Percentiles rank a stretch among this genome's conserved stretches.
Evolutionary conservation across 495 filamentous ascomycete genomes (phyloP).

Genomic region (Neurospora pannonica): DNA sequence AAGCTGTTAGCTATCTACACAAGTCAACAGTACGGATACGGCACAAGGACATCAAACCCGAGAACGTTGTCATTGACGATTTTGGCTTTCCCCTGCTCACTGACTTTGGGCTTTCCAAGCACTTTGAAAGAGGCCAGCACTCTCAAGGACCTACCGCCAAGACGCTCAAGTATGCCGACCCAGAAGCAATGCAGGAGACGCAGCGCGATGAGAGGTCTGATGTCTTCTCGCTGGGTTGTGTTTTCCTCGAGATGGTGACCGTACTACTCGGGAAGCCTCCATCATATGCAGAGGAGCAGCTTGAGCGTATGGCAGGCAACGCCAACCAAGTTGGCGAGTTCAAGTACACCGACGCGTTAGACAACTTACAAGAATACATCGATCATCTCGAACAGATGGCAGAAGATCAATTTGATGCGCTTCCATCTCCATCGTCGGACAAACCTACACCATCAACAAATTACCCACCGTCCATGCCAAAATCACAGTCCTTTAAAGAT

Average conservation of each 20-base stretch:
- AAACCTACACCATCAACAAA: not conserved
- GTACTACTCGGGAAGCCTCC: slow-evolving; percentile 25
- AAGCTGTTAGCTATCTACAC: slow-evolving; percentile 33
- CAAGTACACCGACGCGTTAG: slow-evolving; percentile 18
- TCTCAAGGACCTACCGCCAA: slow-evolving; percentile 23
- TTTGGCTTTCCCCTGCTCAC: slow-evolving; percentile 25
- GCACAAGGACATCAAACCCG: slow-evolving; percentile 40
- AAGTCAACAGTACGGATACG: slow-evolving; percentile 21
- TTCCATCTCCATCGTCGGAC: not conserved
- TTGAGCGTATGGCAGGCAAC: not conserved
- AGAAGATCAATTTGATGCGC: slow-evolving; percentile 5
- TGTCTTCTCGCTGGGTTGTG: slow-evolving; percentile 40
- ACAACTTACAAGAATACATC: slow-evolving; percentile 15
- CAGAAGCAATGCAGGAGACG: slow-evolving; percentile 30
- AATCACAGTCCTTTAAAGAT: not conserved
- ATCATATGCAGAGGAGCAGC: slow-evolving; percentile 17
- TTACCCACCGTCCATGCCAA: not conserved
- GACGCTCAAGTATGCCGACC: slow-evolving; percentile 36
- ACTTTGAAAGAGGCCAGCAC: slow-evolving; percentile 27
- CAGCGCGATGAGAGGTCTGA: slow-evolving; percentile 34
- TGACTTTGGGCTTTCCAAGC: slow-evolving; percentile 37
- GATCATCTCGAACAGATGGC: slow-evolving; percentile 6
- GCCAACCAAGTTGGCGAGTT: slow-evolving; percentile 4
- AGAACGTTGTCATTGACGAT: slow-evolving; percentile 35
- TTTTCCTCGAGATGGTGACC: slow-evolving; percentile 37